Percentiles rank a stretch among this genome's conserved stretches.
These are phyloP conservation scores for Pholiota conissans DNA, from an alignment of 768 basidiomycete genomes.

Conservation along the genomic window DNA sequence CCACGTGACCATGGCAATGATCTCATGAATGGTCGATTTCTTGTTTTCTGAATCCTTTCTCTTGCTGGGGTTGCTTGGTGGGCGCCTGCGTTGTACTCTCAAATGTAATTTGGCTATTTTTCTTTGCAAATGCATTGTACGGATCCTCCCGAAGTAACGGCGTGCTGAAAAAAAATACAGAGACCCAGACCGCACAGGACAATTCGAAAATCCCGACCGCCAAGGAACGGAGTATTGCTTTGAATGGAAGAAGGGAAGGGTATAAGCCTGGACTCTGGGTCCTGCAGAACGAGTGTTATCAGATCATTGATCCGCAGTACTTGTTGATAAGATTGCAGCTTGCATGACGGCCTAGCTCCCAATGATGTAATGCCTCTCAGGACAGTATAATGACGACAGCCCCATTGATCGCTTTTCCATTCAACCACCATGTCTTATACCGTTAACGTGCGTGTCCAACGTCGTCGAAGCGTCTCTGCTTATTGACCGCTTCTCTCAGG, in stretches of 20 bases:
- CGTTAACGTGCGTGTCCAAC: constrained; percentile 39
- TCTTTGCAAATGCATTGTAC: background rate
- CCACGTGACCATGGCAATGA: background rate
- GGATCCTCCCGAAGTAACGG: background rate
- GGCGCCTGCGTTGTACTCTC: background rate
- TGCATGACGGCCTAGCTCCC: no score
- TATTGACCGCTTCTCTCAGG: constrained; percentile 38
- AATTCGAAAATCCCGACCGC: background rate
- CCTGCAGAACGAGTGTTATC: no score
- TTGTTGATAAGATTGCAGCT: background rate
- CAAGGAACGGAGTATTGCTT: background rate
- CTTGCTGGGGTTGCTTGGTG: background rate
- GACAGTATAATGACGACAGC: background rate
- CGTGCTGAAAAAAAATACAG: background rate
- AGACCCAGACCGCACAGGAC: background rate
- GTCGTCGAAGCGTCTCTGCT: background rate
- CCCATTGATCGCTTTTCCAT: constrained; percentile 12
- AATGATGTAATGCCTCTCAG: constrained; percentile 17
- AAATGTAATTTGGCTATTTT: background rate
- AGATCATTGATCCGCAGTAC: no score
- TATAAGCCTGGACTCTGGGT: background rate
- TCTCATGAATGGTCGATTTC: background rate
- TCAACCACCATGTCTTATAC: constrained; percentile 43
- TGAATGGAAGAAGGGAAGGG: background rate
- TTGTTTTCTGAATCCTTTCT: background rate